Base-by-base conservation (phyloP, 805 yeast species). In the Saturnispora zaruensis region DNA sequence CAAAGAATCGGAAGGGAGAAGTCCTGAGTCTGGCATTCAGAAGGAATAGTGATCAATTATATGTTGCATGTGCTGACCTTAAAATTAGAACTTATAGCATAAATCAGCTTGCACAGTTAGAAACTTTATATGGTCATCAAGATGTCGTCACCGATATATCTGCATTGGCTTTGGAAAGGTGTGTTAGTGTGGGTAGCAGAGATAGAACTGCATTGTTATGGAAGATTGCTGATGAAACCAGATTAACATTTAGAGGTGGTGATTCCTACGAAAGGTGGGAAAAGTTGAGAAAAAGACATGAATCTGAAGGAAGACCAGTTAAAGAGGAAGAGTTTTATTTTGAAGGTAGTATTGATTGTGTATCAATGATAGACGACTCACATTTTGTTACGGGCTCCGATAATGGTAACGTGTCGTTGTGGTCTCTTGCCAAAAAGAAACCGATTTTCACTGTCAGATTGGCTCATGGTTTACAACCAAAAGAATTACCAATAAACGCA, bases 331-430 rank as follows among this genome's bases (percentile, higher is more conserved):
- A 44, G 7, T 75, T 78, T 58, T 76, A 71, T 55, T 70, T 79
- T 41, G 97, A 93, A 65, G 98, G 98, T 11, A 81, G 93, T 54
- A 82, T 91, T 48, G 98, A 91, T 59, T 83, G 86, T 61, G 93
- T 90, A 32, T 71, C 85, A 11, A 89, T 90, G 96, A 68, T 87
- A 49, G 99, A 93, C 66, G 96, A 90, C 66, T 79, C 89, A 25
- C 89, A 86, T 64, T 93, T 93, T 63, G 81, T 93, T 44, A 90
- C 98, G 1, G 98, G 98, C 4, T 83, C 96, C 14, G 99, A 93
- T 63, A 91, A 90, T 64, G 99, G 99, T 41, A 85, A 80, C 61
- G 68, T 93, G 30, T 70, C 87, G n/a, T 71, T 93, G 53, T 93
- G 99, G 99, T 81, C 96, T 2, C 69, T 84, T 51, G 82, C 87